Evolutionary conservation across 139 green algal genomes (phyloP).

Genomic region (Picochlorum costavermella): DNA sequence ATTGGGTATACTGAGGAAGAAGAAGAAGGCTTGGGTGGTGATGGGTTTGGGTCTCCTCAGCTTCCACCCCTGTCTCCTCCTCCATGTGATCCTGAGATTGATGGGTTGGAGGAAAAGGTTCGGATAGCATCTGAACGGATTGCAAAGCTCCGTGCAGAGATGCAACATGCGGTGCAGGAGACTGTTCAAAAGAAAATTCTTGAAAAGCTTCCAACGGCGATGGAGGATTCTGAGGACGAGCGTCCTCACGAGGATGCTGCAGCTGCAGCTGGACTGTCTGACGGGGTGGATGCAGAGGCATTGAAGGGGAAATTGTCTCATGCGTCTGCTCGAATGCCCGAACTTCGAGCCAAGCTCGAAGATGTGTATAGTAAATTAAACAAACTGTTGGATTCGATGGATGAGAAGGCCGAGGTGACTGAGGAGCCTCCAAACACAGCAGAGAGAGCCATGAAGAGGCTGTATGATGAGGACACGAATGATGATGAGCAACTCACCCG

Average conservation of each 20-base stretch:
- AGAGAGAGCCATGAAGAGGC: not conserved
- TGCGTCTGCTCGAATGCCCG: constrained; percentile 16
- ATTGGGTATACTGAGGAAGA: not conserved
- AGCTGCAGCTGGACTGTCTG: not conserved
- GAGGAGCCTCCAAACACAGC: constrained; percentile 23
- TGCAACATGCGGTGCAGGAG: constrained; percentile 21
- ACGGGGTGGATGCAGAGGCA: not conserved
- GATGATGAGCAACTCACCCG: not conserved
- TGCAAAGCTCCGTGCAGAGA: constrained; percentile 14
- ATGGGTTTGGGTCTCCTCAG: constrained; percentile 8
- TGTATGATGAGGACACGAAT: not conserved
- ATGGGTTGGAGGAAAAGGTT: constrained; percentile 10
- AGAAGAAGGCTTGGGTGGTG: not conserved
- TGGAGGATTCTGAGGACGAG: constrained; percentile 4
- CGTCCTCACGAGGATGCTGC: not conserved
- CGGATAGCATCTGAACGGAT: not conserved
- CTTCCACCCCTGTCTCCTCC: constrained; percentile 21
- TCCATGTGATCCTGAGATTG: constrained; percentile 17
- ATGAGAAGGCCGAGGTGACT: not conserved
- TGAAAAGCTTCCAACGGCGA: constrained; percentile 4
- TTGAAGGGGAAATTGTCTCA: constrained; percentile 19
- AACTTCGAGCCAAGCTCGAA: constrained; percentile 24
- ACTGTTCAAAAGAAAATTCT: constrained; percentile 6
- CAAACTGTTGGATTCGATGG: constrained; percentile 7
- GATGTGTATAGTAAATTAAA: constrained; percentile 11